Percentiles rank a stretch among this genome's conserved stretches.
These are phyloP conservation scores for Termitomyces sp. DNA, from an alignment of 768 basidiomycete species.

Conservation along the genomic window DNA sequence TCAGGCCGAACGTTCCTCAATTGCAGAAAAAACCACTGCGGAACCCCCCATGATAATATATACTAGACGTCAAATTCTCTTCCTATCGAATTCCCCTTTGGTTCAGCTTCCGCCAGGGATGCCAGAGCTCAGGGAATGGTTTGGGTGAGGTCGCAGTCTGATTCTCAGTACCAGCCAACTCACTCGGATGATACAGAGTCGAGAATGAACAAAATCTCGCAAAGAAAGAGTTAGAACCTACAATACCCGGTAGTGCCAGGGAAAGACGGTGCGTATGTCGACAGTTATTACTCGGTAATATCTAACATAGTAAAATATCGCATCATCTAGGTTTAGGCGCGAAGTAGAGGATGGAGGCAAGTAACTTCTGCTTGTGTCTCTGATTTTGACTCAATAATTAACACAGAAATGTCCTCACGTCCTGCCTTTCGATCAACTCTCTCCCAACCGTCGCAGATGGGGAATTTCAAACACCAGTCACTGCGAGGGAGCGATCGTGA, in stretches of 20 bases:
- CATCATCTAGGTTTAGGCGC: slow-evolving; percentile 56
- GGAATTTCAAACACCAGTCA: slow-evolving; percentile 88
- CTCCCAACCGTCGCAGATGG: slow-evolving; percentile 88
- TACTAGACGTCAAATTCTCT: slow-evolving; percentile 62
- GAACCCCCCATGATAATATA: slow-evolving; percentile 57
- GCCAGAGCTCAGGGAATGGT: slow-evolving; percentile 84
- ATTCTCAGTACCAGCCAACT: slow-evolving; percentile 12
- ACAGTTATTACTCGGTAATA: background rate
- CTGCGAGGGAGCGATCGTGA: slow-evolving; percentile 61
- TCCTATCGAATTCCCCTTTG: slow-evolving; percentile 68
- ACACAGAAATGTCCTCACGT: slow-evolving; percentile 46
- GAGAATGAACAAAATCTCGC: slow-evolving; percentile 61
- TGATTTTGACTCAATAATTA: slow-evolving; percentile 1
- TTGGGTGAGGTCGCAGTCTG: slow-evolving; percentile 56
- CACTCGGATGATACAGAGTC: slow-evolving; percentile 23
- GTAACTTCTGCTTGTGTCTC: slow-evolving; percentile 12
- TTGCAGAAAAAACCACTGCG: slow-evolving; percentile 24
- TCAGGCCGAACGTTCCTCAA: slow-evolving; percentile 13
- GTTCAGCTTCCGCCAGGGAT: slow-evolving; percentile 67
- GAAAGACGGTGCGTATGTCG: slow-evolving; percentile 56
- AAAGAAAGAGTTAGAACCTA: slow-evolving; percentile 69
- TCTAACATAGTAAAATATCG: slow-evolving; percentile 6
- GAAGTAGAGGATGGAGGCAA: slow-evolving; percentile 72
- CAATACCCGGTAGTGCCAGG: slow-evolving; percentile 44
- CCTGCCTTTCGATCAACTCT: slow-evolving; percentile 67